A percentile compares a stretch with the other conserved stretches of the same genome.
Evolutionary conservation across 1,139 yeast genomes (phyloP).

Genomic region (Protomyces macrosporus): DNA sequence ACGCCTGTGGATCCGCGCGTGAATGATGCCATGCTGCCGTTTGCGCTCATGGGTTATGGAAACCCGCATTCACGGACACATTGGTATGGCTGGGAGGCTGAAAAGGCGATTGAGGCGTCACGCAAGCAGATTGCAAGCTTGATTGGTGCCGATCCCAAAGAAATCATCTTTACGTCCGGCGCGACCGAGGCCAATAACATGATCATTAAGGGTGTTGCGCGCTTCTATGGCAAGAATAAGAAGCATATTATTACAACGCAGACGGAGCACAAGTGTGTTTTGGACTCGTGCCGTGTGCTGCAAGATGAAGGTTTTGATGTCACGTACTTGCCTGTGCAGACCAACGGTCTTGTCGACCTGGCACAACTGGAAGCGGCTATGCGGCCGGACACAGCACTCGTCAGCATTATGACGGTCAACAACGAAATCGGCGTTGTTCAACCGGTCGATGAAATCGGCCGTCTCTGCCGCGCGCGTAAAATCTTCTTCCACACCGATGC

Average conservation of each 20-base stretch:
- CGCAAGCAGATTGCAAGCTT: slow-evolving; percentile 74
- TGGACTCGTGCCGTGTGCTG: slow-evolving; percentile 89
- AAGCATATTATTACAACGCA: slow-evolving; percentile 92
- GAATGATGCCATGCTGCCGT: slow-evolving; percentile 84
- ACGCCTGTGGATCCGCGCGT: slow-evolving; percentile 98
- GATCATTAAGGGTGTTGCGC: slow-evolving; percentile 90
- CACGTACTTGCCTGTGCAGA: slow-evolving; percentile 78
- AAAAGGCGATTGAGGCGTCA: slow-evolving; percentile 81
- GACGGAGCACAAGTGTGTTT: slow-evolving; percentile 96
- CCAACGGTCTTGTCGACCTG: slow-evolving; percentile 72
- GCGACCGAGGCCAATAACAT: slow-evolving; percentile 96
- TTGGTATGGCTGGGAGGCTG: slow-evolving; percentile 99
- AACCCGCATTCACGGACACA: slow-evolving; percentile 97
- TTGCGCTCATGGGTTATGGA: slow-evolving; percentile 90
- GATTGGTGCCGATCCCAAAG: slow-evolving; percentile 92
- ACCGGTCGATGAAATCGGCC: slow-evolving; percentile 90
- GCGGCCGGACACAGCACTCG: slow-evolving; percentile 84
- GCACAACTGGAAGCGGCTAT: slow-evolving; percentile 76
- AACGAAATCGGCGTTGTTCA: slow-evolving; percentile 98
- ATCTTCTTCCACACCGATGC: slow-evolving; percentile 98
- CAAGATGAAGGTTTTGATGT: slow-evolving; percentile 97
- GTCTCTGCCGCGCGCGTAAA: slow-evolving; percentile 76
- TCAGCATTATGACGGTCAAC: slow-evolving; percentile 96
- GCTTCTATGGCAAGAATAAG: slow-evolving; percentile 84
- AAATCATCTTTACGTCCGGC: slow-evolving; percentile 92